A percentile compares a stretch with the other conserved stretches of the same genome.
Conservation (phyloP, 768 basidiomycete genomes). For the Leucosporidium scottii region DNA sequence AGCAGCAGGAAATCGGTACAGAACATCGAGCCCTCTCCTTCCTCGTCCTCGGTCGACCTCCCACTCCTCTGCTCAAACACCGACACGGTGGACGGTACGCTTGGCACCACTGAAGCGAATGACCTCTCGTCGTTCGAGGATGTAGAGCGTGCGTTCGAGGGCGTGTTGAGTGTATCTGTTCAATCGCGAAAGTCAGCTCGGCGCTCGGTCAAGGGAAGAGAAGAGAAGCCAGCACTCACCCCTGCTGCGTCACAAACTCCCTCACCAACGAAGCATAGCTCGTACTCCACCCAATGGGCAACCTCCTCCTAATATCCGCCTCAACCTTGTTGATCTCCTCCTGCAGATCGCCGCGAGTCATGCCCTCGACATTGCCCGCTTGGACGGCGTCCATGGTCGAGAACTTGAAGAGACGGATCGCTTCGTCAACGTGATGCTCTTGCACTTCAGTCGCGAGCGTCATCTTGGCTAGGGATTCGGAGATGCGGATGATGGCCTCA, state of each 20-base stretch:
- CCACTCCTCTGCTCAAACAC: conserved; percentile 11
- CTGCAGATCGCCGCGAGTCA: conserved; percentile 82
- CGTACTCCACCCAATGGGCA: conserved; percentile 68
- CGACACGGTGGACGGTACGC: conserved; percentile 30
- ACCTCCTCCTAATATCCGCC: conserved; percentile 35
- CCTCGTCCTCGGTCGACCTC: too few species aligned
- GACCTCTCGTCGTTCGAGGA: conserved; percentile 93
- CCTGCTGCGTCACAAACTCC: conserved; percentile 90
- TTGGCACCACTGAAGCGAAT: conserved; percentile 56
- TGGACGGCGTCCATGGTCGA: conserved; percentile 99
- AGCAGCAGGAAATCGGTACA: too few species aligned
- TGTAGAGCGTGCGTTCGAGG: conserved; percentile 77
- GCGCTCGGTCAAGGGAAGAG: neutral
- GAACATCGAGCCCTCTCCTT: too few species aligned
- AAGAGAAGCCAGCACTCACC: conserved; percentile 45
- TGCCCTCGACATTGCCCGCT: conserved; percentile 77
- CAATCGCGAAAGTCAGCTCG: neutral
- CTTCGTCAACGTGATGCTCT: conserved; percentile 92
- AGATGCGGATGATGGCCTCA: conserved; percentile 97
- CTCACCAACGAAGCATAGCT: conserved; percentile 86
- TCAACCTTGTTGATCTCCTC: conserved; percentile 80
- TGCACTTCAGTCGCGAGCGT: conserved; percentile 78
- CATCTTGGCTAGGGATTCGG: conserved; percentile 91
- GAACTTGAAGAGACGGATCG: conserved; percentile 94
- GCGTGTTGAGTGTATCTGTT: conserved; percentile 33